Percentiles rank a stretch among this genome's conserved stretches.
These are phyloP conservation scores for Colletotrichum liriopes DNA, from an alignment of 2,329 filamentous ascomycete genomes.

Conservation along the genomic window DNA sequence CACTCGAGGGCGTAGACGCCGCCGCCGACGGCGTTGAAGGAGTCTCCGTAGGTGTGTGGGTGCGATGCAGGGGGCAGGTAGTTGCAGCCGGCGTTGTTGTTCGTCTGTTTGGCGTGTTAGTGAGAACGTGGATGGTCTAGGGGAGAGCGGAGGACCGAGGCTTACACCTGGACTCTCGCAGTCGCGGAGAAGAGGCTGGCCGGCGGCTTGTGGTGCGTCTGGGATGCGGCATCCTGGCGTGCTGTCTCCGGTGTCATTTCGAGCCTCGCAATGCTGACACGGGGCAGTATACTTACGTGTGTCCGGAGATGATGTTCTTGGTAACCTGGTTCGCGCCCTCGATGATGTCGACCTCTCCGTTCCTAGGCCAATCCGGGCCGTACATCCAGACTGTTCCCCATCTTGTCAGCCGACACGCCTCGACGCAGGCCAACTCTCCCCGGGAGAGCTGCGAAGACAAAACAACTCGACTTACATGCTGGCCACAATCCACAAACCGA, in stretches of 20 bases:
- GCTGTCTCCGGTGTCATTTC: slow-evolving; percentile 43
- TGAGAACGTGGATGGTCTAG: not conserved
- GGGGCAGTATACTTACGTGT: slow-evolving; percentile 62
- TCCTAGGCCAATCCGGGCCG: slow-evolving; percentile 71
- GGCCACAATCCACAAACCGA: slow-evolving; percentile 82
- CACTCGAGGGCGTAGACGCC: slow-evolving; percentile 82
- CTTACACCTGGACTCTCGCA: slow-evolving; percentile 47
- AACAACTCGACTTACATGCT: slow-evolving; percentile 67
- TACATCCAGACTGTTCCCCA: slow-evolving; percentile 66
- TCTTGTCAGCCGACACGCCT: not conserved
- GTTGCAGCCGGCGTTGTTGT: slow-evolving; percentile 62
- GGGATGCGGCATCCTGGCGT: slow-evolving; percentile 49
- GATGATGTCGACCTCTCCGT: slow-evolving; percentile 80
- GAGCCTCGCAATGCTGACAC: not conserved
- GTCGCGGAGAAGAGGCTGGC: slow-evolving; percentile 41
- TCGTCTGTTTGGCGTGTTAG: slow-evolving; percentile 21
- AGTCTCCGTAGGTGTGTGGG: slow-evolving; percentile 69
- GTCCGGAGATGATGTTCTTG: slow-evolving; percentile 73
- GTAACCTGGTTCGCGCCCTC: slow-evolving; percentile 77
- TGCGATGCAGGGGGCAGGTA: slow-evolving; percentile 58
- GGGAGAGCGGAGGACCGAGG: not conserved
- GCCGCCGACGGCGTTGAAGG: slow-evolving; percentile 77
- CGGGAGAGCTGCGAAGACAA: not conserved
- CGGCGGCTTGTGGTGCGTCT: slow-evolving; percentile 43
- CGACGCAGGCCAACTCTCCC: too few species aligned